Base-by-base conservation (phyloP, 2,329 filamentous ascomycete species). In the Pseudohalonectria lignicola region DNA sequence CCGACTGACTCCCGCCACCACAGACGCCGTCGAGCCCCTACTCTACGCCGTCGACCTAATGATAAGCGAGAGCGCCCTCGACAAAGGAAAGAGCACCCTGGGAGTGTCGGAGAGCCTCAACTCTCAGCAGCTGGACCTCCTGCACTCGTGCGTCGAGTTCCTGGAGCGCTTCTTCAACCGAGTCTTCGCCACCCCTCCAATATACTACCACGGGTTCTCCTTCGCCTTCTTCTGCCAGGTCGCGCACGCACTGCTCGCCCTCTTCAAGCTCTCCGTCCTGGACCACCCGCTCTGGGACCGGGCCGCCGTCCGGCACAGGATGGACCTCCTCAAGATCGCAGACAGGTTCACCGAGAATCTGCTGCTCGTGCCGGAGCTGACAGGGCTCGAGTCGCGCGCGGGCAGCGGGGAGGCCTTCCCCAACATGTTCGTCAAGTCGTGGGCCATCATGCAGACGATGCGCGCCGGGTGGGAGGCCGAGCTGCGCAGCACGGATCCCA, bases 221-320 rank as follows among this genome's bases (percentile, higher is more conserved):
- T 61, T 61, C 44, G 41, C 43, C 19, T 46, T 51, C 34, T 59
- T 54, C 45, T 52, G 52, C n/a, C 53, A 59, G 40, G 48, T 61
- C 26, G 49, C 51, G 7, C 53, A 55, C 31, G 54, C 50, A 39
- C 44, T 57, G 7, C 49, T 60, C 16, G 43, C 54, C 5, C 48
- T 63, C 6, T 54, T 55, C 41, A 50, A 47, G 15, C 47, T 63
- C 15, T 49, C 52, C 11, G 45, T 53, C 4, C 39, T 57, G 7
- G 55, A 63, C 32, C 60, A 63, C 33, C 54, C 59, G 2, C 47
- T 51, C 1, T 65, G 62, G 60, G 59, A 63, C 47, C 51, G 59
- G 2, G 43, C 46, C 9, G 50, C 49, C 13, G 52, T 57, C 5
- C 47, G 51, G 11, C 44, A 45, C 30, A 48, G 49, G 5, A 37